Evolutionary conservation across 108 stramenopile species (phyloP), one percentile per base, ranked within the genome.

Genomic region (Schizochytrium sp.): DNA sequence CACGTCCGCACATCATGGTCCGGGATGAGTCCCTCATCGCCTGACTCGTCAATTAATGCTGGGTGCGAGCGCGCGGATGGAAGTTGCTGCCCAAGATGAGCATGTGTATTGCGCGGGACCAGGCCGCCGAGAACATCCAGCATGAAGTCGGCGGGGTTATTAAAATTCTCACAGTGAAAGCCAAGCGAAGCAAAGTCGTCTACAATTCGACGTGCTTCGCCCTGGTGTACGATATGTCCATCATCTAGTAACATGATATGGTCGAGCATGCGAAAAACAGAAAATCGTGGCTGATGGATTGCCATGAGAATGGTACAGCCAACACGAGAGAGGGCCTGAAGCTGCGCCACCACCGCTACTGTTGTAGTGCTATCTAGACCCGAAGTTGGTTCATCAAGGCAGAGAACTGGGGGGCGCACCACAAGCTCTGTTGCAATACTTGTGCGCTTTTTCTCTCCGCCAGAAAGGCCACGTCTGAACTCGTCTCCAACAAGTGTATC

Each of bases 211-310:
- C 76, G 76, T 7, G 53, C 50, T 28, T 55, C 50, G 76, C 76
- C 76, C 28, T 55, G 76, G 47, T 55, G 88, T n/a, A 13, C 92
- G 40, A 96, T 89, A 49, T 88, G 93, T 45, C 97, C 97, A 55
- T 95, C 89, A 89, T 95, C 94, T n/a, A 98, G 89, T 58, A 98
- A 88, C n/a, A 97, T 95, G 15, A 97, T 59, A 60, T 97, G 95
- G 88, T 97, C 97, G 91, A 98, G 97, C 59, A 97, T 91, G 57
- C 95, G 95, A 47, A 96, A 96, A 19, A 96, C 95, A 91, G 97
- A 96, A 3, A 96, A 96, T 0, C 96, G 95, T 46, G 97, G 96
- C 88, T 96, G 96, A 1, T 96, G 94, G 59, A 97, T 93, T 5
- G 95, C 93, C 17, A 96, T 91, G 46, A 97, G 91, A 47, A 87